A percentile compares a stretch with the other conserved stretches of the same genome.
These are phyloP conservation scores for Drechmeria coniospora DNA, from an alignment of 2,329 filamentous ascomycete genomes.

Conservation along the genomic window DNA sequence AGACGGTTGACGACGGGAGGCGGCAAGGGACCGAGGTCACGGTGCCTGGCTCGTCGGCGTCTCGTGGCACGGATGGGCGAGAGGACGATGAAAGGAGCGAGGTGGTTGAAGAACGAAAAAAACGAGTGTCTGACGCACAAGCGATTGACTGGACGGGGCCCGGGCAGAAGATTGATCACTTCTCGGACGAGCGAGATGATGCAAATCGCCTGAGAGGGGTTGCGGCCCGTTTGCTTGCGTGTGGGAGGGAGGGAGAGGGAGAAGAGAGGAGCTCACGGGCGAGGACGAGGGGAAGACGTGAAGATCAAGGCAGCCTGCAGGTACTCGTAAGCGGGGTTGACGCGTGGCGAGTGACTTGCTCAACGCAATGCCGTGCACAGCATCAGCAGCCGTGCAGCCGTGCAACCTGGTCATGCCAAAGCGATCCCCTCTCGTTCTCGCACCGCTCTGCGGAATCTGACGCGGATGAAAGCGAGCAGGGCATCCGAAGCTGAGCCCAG, in stretches of 20 bases:
- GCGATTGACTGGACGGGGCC: constrained; percentile 35
- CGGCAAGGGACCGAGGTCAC: constrained; percentile 2
- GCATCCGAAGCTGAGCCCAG: too few relatives aligned
- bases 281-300: constrained; percentile 4
- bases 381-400: too few relatives aligned
- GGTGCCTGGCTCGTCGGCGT: constrained; percentile 3
- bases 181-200: constrained; percentile 32
- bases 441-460: too few relatives aligned
- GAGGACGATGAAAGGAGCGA: constrained; percentile 41
- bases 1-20: constrained; percentile 1
- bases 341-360: too few relatives aligned
- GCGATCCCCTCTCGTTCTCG: too few relatives aligned
- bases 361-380: too few relatives aligned
- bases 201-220: constrained; percentile 33
- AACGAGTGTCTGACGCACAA: constrained; percentile 23
- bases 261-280: constrained; percentile 10
- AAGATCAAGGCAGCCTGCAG: constrained; percentile 2
- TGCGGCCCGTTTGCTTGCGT: constrained; percentile 43
- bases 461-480: too few relatives aligned
- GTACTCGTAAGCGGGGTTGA: constrained; percentile 4
- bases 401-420: too few relatives aligned
- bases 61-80: constrained; percentile 13
- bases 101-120: constrained; percentile 14
- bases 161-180: constrained; percentile 34
- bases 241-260: constrained; percentile 32